Evolutionary conservation across 116 monocot genomes (phyloP).

Genomic region (Posidonia oceanica): DNA sequence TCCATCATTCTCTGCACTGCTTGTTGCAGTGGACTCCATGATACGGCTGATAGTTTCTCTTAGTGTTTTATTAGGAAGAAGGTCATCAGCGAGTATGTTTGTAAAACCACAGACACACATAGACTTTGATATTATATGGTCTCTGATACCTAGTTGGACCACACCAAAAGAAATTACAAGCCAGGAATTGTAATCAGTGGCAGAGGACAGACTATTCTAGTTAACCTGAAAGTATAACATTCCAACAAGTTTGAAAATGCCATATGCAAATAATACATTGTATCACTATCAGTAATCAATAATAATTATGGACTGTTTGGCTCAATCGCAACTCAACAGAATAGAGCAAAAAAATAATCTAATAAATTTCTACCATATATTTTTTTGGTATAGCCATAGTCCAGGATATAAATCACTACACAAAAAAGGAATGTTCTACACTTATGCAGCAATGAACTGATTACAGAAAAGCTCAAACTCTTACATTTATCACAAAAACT

Average conservation of each 20-base stretch:
- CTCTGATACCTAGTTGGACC: constrained; percentile 45
- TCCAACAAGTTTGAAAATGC: too few relatives aligned
- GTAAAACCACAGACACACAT: constrained; percentile 64
- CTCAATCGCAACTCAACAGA: too few relatives aligned
- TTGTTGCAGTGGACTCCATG: constrained; percentile 41
- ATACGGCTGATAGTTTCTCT: constrained; percentile 63
- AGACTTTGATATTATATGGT: constrained; percentile 49
- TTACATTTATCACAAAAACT: constrained; percentile 95
- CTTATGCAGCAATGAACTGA: background rate
- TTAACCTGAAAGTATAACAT: too few relatives aligned
- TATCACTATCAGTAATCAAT: too few relatives aligned
- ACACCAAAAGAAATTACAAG: background rate
- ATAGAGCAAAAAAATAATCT: too few relatives aligned
- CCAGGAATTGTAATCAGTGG: background rate
- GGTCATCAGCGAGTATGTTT: constrained; percentile 68
- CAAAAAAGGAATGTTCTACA: background rate
- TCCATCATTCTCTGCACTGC: constrained; percentile 59
- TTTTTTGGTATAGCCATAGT: too few relatives aligned
- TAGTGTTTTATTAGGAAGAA: constrained; percentile 66
- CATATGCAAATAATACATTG: too few relatives aligned
- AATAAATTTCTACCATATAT: too few relatives aligned
- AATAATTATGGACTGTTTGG: too few relatives aligned
- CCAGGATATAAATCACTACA: too few relatives aligned
- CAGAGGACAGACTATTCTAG: background rate
- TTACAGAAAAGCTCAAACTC: constrained; percentile 6